These are phyloP conservation scores for Cenchrus americanus DNA, from an alignment of 176 grass and related monocot genomes.

Conservation along the genomic window DNA sequence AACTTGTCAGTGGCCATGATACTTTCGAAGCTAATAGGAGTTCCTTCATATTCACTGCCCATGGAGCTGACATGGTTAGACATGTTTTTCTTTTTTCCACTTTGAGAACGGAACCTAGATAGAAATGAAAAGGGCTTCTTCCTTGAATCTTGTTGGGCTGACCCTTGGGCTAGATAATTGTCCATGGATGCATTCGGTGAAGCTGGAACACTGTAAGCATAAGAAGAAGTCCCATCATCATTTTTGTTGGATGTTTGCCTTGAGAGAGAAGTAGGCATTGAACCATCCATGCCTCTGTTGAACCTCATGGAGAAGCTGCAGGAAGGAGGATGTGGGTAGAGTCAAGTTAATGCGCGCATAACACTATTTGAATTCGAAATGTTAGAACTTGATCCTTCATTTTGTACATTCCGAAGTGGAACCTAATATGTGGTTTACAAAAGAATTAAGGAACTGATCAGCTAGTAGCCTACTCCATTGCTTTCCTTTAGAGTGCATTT, in stretches of 20 bases:
- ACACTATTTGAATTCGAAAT: not conserved
- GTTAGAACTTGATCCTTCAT: not conserved
- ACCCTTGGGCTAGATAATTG: slow-evolving; percentile 37
- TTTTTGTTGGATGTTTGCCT: slow-evolving; percentile 44
- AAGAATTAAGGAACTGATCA: not conserved
- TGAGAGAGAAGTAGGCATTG: slow-evolving; percentile 45
- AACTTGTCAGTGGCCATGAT: slow-evolving; percentile 57
- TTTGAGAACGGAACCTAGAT: slow-evolving; percentile 63
- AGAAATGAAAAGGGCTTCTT: slow-evolving; percentile 62
- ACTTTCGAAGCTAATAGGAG: slow-evolving; percentile 55
- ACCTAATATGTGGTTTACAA: not conserved
- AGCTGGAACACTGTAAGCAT: slow-evolving; percentile 58
- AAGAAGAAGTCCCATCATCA: slow-evolving; percentile 57
- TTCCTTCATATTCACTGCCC: slow-evolving; percentile 57
- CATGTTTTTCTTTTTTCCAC: slow-evolving; percentile 43
- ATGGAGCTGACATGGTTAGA: slow-evolving; percentile 45
- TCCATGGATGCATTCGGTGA: slow-evolving; percentile 62
- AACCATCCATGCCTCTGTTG: slow-evolving; percentile 49
- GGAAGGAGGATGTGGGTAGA: slow-evolving; percentile 28
- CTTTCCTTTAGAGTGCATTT: not conserved
- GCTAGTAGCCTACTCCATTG: not conserved
- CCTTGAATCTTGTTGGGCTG: slow-evolving; percentile 39
- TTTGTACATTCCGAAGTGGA: not conserved
- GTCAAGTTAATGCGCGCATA: slow-evolving; percentile 9
- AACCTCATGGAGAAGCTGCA: slow-evolving; percentile 78